A percentile compares a stretch with the other conserved stretches of the same genome.
phyloP scores from a whole-genome alignment of 1,284 basidiomycete genomes.

The Pisolithus thermaeus region DNA sequence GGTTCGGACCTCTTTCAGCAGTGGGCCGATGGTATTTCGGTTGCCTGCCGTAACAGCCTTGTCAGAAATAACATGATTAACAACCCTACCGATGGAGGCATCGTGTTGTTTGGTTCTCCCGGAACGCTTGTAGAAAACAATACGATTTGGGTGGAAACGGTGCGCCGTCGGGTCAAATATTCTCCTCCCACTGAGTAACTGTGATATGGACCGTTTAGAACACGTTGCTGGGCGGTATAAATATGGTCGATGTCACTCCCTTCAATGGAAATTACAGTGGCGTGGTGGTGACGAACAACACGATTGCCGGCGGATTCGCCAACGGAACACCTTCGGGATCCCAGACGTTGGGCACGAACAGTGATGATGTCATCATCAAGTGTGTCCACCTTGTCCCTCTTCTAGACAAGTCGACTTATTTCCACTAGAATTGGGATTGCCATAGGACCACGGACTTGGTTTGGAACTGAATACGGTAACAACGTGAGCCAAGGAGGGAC shows the following conservation, averaged over 20 bases:
- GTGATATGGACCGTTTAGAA: conserved; percentile 33
- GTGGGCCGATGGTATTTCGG: conserved; percentile 84
- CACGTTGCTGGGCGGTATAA: conserved; percentile 74
- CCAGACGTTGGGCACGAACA: conserved; percentile 49
- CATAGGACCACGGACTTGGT: conserved; percentile 77
- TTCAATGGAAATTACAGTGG: conserved; percentile 68
- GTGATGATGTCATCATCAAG: conserved; percentile 65
- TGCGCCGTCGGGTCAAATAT: conserved; percentile 20
- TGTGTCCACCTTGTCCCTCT: conserved; percentile 28
- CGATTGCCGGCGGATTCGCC: conserved; percentile 64
- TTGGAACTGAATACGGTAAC: conserved; percentile 52
- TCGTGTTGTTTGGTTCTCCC: conserved; percentile 81
- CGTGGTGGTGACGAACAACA: conserved; percentile 68
- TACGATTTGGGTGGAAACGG: conserved; percentile 67
- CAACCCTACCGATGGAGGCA: conserved; percentile 75
- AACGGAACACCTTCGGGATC: conserved; percentile 36
- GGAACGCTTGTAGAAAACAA: conserved; percentile 71
- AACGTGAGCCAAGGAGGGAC: conserved; percentile 58
- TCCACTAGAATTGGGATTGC: conserved; percentile 60
- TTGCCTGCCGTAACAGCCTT: conserved; percentile 62
- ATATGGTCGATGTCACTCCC: conserved; percentile 74
- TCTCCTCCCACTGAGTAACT: neutral
- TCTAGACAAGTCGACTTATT: conserved; percentile 1
- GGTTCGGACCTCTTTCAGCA: conserved; percentile 59
- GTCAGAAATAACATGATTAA: conserved; percentile 71